Evolutionary conservation across 495 filamentous ascomycete genomes (phyloP), one percentile per base, ranked within the genome.

Genomic region (Oidiodendron maius): DNA sequence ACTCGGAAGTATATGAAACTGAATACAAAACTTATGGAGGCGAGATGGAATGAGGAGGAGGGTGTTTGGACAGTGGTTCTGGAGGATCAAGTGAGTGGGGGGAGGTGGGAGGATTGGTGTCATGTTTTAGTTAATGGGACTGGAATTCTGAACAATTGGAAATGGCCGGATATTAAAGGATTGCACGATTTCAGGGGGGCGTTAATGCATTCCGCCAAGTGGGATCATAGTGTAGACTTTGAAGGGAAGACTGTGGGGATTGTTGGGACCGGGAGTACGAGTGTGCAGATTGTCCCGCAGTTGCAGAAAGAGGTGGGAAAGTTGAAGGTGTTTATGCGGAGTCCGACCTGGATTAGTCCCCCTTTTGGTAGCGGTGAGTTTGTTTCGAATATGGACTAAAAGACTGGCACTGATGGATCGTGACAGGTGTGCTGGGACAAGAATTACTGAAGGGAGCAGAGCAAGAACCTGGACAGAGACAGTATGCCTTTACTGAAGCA

Each of bases 211-310:
- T 72, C 71, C 2, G 75, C 77, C 0, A 65, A 74, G 22, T 78
- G 74, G 75, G 63, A 75, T 57, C 69, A 20, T 46, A 46, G 38
- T 70, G 3, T n/a, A 46, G 56, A 71, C 38, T 66, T 71, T 42
- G 57, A 64, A 18, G 66, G 64, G 10, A 77, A 76, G 52, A 63
- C 64, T 32, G 66, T 72, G 3, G 67, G 66, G 21, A 62, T 76
- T 5, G 65, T 78, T 41, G 81, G 80, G 67, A 84, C 68, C 70
- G 78, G 61, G 46, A 77, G n/a, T n/a, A n/a, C n/a, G n/a, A n/a
- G n/a, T n/a, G n/a, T n/a, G n/a, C n/a, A n/a, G n/a, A n/a, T n/a
- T n/a, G n/a, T n/a, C n/a, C n/a, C n/a, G n/a, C n/a, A n/a, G n/a
- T n/a, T n/a, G n/a, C n/a, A n/a, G n/a, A n/a, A n/a, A n/a, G n/a